phyloP scores from a whole-genome alignment of 176 grass and related monocot genomes.

The Eragrostis curvula region DNA sequence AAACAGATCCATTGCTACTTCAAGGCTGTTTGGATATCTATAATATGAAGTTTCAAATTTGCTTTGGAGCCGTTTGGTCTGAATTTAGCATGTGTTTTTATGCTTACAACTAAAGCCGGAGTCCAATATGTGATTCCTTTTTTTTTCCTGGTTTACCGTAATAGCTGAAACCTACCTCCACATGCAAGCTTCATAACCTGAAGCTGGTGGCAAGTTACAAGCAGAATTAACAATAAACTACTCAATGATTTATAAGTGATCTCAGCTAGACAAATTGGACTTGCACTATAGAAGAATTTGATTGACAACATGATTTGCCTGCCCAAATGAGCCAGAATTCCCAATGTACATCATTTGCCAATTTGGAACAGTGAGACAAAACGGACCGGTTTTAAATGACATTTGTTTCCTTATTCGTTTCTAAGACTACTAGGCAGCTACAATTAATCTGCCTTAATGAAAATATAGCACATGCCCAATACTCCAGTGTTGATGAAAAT shows the following conservation, averaged over 20 bases:
- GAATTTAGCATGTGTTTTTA: background rate
- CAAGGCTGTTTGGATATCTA: background rate
- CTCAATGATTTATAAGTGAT: background rate
- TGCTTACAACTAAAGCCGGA: background rate
- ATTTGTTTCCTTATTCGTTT: constrained; percentile 22
- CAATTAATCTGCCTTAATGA: constrained; percentile 21
- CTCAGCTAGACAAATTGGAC: constrained; percentile 2
- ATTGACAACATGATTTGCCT: background rate
- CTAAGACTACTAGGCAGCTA: constrained; percentile 6
- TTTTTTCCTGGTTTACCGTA: background rate
- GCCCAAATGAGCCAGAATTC: constrained; percentile 1
- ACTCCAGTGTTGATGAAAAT: background rate
- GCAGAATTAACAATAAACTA: background rate
- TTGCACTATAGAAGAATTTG: background rate
- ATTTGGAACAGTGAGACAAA: constrained; percentile 24
- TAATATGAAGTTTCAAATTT: background rate
- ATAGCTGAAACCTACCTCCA: background rate
- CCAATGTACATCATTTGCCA: constrained; percentile 2
- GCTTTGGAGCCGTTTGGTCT: background rate
- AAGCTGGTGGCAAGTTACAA: background rate
- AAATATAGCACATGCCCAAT: constrained; percentile 3
- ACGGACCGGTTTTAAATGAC: background rate
- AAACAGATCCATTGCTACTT: background rate
- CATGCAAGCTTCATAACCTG: background rate
- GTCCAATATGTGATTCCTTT: background rate